phyloP scores from a whole-genome alignment of 1,284 basidiomycete genomes.

The Heterobasidion irregulare region DNA sequence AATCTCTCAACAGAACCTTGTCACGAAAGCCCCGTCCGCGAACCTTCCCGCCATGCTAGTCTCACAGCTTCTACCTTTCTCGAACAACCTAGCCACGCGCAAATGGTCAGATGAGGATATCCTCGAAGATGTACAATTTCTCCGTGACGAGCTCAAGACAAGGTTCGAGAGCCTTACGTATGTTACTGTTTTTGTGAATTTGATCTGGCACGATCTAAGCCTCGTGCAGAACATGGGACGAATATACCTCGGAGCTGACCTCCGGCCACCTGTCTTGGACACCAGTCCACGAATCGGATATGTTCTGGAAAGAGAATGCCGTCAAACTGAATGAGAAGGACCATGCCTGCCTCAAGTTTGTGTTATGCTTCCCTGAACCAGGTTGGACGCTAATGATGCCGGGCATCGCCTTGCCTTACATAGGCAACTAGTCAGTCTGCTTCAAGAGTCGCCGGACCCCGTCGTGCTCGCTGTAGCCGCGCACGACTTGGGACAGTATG shows the following conservation, averaged over 20 bases:
- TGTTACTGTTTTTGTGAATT: conserved; percentile 19
- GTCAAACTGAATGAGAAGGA: conserved; percentile 76
- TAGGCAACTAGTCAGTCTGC: conserved; percentile 66
- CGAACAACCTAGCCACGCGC: conserved; percentile 74
- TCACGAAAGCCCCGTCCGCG: conserved; percentile 70
- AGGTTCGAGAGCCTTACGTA: conserved; percentile 88
- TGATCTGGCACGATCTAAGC: background rate
- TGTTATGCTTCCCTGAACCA: conserved; percentile 8
- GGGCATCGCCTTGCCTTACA: background rate
- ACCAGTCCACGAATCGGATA: conserved; percentile 91
- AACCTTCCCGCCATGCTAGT: conserved; percentile 94
- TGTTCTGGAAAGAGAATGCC: conserved; percentile 98
- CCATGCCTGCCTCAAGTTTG: conserved; percentile 73
- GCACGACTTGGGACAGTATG: conserved; percentile 91
- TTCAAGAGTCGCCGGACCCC: conserved; percentile 68
- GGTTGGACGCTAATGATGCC: background rate
- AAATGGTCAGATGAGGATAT: conserved; percentile 97
- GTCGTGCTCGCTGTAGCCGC: conserved; percentile 81
- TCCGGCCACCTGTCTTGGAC: conserved; percentile 93
- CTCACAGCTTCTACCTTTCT: conserved; percentile 78
- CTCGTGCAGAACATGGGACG: conserved; percentile 81
- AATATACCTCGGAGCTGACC: conserved; percentile 86
- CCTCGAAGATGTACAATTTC: conserved; percentile 82
- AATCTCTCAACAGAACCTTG: conserved; percentile 64
- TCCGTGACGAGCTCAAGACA: conserved; percentile 74